Percentiles rank a stretch among this genome's conserved stretches.
phyloP scores from a whole-genome alignment of 2,329 filamentous ascomycete genomes.

The Ophiocordyceps camponoti-floridani region DNA sequence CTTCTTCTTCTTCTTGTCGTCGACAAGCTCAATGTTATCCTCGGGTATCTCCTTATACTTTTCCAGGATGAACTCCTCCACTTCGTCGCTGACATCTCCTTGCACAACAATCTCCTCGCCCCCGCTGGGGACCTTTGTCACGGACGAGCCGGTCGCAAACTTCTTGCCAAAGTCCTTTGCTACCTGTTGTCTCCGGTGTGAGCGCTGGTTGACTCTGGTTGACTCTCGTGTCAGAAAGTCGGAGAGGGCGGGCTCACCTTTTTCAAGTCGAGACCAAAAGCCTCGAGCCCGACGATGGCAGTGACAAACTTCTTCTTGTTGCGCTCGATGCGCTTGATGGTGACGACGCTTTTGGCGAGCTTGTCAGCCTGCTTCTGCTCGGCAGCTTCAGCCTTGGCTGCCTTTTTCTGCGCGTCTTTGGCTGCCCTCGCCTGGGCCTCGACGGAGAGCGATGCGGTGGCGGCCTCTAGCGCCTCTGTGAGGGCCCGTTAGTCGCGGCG shows the following conservation, averaged over 20 bases:
- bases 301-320: constrained; percentile 98
- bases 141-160: constrained; percentile 84
- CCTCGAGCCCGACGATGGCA: constrained; percentile 75
- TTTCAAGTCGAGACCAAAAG: constrained; percentile 82
- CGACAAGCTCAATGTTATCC: constrained; percentile 85
- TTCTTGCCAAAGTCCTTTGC: constrained; percentile 97
- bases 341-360: constrained; percentile 65
- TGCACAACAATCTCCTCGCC: constrained; percentile 96
- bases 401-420: constrained; percentile 94
- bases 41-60: constrained; percentile 82
- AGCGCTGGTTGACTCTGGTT: not conserved
- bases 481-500: not conserved
- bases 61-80: constrained; percentile 78
- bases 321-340: constrained; percentile 91
- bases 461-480: constrained; percentile 62
- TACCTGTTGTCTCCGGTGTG: constrained; percentile 21
- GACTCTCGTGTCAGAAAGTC: not conserved
- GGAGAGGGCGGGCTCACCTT: constrained; percentile 33
- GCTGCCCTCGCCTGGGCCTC: constrained; percentile 88
- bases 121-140: constrained; percentile 73
- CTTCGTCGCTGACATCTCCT: constrained; percentile 88
- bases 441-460: constrained; percentile 70
- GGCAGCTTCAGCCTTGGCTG: constrained; percentile 76
- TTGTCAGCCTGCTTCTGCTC: constrained; percentile 72
- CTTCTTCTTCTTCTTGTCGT: constrained; percentile 83